Evolutionary conservation across 2,329 filamentous ascomycete species (phyloP).

Genomic region (Podosphaera xanthii): DNA sequence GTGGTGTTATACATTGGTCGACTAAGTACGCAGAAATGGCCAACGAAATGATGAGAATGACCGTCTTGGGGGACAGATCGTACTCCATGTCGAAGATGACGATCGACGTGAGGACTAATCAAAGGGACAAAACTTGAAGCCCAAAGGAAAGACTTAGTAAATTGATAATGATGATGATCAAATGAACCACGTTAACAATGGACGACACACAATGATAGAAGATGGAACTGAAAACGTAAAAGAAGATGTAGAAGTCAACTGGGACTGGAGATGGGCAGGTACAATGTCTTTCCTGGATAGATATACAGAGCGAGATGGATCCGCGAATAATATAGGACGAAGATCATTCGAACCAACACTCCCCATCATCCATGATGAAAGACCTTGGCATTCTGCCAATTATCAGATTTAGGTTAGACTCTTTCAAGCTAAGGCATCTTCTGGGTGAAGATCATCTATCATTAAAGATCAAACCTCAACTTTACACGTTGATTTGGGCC

Average conservation of each 20-base stretch:
- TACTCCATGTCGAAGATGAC: neutral
- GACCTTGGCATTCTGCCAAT: neutral
- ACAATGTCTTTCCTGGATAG: neutral
- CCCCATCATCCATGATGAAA: neutral
- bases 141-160: neutral
- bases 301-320: neutral
- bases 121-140: neutral
- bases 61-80: neutral
- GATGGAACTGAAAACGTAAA: neutral
- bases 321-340: neutral
- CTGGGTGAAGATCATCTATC: neutral
- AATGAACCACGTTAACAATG: neutral
- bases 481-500: neutral
- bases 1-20: constrained; percentile 3
- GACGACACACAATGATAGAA: neutral
- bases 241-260: neutral
- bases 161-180: neutral
- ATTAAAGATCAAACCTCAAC: neutral
- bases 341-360: neutral
- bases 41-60: constrained; percentile 1
- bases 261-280: neutral
- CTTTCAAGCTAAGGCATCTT: neutral
- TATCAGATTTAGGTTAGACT: neutral
- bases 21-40: constrained; percentile 2
- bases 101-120: neutral